phyloP scores from a whole-genome alignment of 2,329 filamentous ascomycete genomes.

The Aspergillus eucalypticola region DNA sequence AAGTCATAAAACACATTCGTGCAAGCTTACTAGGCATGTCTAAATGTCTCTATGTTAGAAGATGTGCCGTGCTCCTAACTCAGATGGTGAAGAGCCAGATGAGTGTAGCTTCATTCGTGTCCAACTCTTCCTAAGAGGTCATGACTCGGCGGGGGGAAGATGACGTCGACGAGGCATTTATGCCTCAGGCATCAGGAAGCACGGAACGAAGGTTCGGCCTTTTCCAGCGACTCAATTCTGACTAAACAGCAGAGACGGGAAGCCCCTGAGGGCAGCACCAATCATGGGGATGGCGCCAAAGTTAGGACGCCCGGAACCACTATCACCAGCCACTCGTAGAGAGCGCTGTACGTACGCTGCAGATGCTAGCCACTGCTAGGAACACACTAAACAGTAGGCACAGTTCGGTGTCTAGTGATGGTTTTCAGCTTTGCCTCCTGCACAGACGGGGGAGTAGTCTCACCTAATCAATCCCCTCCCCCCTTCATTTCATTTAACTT shows the following conservation, averaged over 20 bases:
- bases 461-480: slow-evolving; percentile 3
- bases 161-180: not conserved
- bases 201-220: not conserved
- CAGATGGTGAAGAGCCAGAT: not conserved
- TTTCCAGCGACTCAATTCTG: not conserved
- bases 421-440: slow-evolving; percentile 3
- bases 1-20: too few species aligned
- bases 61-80: not conserved
- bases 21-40: not conserved
- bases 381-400: not conserved
- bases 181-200: not conserved
- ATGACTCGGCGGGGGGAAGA: not conserved
- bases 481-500: not conserved
- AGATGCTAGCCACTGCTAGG: not conserved
- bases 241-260: not conserved
- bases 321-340: not conserved
- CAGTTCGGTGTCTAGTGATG: not conserved
- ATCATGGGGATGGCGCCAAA: not conserved
- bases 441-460: slow-evolving; percentile 1
- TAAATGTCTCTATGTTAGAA: not conserved
- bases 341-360: not conserved
- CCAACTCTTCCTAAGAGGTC: not conserved
- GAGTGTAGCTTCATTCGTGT: not conserved
- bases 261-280: not conserved
- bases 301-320: not conserved